Evolutionary conservation across 495 filamentous ascomycete genomes (phyloP).

Genomic region (Durotheca rogersii): DNA sequence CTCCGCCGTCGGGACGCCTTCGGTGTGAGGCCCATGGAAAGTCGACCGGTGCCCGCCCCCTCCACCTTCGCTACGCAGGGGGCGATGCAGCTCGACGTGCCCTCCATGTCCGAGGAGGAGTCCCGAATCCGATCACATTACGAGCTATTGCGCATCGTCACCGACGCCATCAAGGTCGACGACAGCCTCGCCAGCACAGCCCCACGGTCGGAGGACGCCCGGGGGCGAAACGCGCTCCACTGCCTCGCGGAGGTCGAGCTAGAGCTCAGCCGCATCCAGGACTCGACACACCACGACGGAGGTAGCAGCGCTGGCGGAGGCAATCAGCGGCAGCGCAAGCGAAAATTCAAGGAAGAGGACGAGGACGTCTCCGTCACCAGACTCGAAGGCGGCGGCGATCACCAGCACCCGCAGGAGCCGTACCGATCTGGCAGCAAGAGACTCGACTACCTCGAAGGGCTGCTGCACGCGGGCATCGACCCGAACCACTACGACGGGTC

Average conservation of each 20-base stretch:
- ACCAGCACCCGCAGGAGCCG: no score
- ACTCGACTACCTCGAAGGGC: slow-evolving; percentile 35
- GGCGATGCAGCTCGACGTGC: slow-evolving; percentile 10
- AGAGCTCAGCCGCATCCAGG: slow-evolving; percentile 8
- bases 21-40: slow-evolving; percentile 30
- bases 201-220: slow-evolving; percentile 40
- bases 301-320: no score
- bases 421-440: no score
- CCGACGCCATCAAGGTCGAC: slow-evolving; percentile 24
- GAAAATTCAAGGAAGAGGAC: slow-evolving; percentile 32
- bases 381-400: slow-evolving; percentile 2
- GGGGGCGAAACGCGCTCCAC: slow-evolving; percentile 51
- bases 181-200: slow-evolving; percentile 30
- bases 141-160: slow-evolving; percentile 40
- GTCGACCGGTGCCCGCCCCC: neutral
- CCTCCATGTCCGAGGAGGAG: slow-evolving; percentile 8
- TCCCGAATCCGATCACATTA: slow-evolving; percentile 29
- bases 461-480: slow-evolving; percentile 40
- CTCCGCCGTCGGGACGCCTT: slow-evolving; percentile 43
- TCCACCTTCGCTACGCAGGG: no score
- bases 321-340: slow-evolving; percentile 20
- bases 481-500: slow-evolving; percentile 46
- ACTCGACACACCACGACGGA: neutral
- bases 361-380: no score
- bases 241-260: slow-evolving; percentile 49